Percentiles rank a stretch among this genome's conserved stretches.
Evolutionary conservation across 225 moss, liverwort and hornwort species (phyloP).

Genomic region (Pseudisothecium myosuroides): DNA sequence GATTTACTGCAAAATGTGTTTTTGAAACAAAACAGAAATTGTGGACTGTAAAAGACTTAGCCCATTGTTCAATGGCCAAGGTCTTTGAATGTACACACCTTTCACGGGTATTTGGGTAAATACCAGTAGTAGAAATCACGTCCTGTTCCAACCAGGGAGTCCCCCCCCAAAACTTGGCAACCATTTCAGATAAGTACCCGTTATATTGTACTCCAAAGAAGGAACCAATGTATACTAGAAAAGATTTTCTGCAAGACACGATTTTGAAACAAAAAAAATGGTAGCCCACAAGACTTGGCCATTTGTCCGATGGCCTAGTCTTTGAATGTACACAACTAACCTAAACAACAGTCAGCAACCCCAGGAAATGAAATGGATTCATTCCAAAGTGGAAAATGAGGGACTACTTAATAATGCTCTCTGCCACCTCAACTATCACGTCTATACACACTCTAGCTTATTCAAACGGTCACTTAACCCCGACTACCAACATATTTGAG

Average conservation of each 20-base stretch:
- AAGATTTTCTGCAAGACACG: background rate
- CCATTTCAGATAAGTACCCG: background rate
- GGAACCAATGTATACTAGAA: background rate
- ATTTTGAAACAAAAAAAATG: background rate
- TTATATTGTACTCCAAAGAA: background rate
- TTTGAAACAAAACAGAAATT: background rate
- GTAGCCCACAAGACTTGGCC: background rate
- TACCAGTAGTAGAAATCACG: background rate
- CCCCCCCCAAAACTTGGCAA: background rate
- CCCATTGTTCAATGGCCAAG: background rate
- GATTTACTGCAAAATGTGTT: background rate
- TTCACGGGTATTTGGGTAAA: background rate
- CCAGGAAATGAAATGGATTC: background rate
- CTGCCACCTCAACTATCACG: background rate
- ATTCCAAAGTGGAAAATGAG: background rate
- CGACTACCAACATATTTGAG: background rate
- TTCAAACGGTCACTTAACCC: slow-evolving; percentile 1
- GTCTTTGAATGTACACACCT: background rate
- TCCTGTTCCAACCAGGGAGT: background rate
- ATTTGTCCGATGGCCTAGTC: background rate
- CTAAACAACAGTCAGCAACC: background rate
- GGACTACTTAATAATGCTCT: background rate
- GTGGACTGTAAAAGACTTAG: background rate
- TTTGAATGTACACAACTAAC: background rate
- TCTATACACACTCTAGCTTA: slow-evolving; percentile 17